Evolutionary conservation across 352 stramenopile genomes (phyloP), one percentile per base, ranked within the genome.

Genomic region (Nothophytophthora sp.): DNA sequence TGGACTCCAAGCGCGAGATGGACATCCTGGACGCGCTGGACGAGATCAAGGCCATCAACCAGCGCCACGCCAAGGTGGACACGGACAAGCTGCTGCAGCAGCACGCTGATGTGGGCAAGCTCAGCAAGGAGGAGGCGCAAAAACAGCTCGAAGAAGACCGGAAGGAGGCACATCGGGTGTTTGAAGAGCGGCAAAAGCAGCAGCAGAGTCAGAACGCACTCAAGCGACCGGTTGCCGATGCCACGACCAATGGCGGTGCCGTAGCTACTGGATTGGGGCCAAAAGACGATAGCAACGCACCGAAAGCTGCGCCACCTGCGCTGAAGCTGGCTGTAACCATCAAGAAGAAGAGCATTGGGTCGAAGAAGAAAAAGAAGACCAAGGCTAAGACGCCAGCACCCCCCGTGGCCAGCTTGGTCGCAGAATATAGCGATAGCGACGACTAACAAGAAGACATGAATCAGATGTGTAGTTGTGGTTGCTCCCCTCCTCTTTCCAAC

Each of bases 1-100:
- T 99, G 13, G 97, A 99, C 57, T 99, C 90, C 45, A 99, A 99
- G 72, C 81, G 95, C 27, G 98, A 99, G 77, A 99, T 99, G 96
- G 96, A 99, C 46, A 98, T 99, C 55, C 76, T 99, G 39, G 98
- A 99, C 56, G 96, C 96, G 19, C 63, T 99, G 18, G 97, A 99
- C 57, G 95, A 99, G 75, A 99, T 99, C 59, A 96, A 98, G 48
- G 93, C 96, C 13, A 97, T 99, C 67, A 99, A 99, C 76, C 81
- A 92, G 42, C 81, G 91, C 55, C 95, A 99, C 73, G 74, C 95
- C n/a, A 81, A 88, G 41, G 76, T 98, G 38, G 87, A 97, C 64
- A 87, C 77, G 51, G 82, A 95, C 57, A 78, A 74, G 49, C 49
- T 95, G 34, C 52, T 96, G 40, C 65, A 79, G 27, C 77, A 89